Evolutionary conservation across 495 filamentous ascomycete genomes (phyloP).

Genomic region (Podospora anserina): DNA sequence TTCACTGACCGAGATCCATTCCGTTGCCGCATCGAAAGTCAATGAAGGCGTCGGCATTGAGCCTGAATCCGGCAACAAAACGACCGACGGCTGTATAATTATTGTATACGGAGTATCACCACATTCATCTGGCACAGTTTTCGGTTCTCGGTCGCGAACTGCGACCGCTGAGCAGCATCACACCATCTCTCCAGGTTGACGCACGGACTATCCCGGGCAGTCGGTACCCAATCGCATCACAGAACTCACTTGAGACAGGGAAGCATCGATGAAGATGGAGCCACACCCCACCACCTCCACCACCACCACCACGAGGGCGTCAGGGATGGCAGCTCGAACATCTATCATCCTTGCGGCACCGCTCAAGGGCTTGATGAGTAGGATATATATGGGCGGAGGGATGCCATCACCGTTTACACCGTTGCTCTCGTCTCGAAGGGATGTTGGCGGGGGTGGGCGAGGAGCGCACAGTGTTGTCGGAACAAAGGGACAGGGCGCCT

Average conservation of each 20-base stretch:
- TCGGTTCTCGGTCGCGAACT: neutral
- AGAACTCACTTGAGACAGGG: neutral
- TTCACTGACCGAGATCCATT: neutral
- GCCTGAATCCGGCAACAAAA: neutral
- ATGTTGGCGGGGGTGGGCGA: neutral
- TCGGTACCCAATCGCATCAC: neutral
- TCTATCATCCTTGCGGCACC: neutral
- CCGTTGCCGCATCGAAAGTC: neutral
- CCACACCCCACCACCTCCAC: neutral
- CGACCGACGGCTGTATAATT: neutral
- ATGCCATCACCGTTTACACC: neutral
- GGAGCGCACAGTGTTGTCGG: neutral
- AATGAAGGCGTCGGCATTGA: neutral
- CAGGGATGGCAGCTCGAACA: neutral
- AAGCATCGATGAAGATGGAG: neutral
- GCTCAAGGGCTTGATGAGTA: neutral
- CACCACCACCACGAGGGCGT: neutral
- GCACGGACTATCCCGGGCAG: neutral
- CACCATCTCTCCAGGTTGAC: neutral
- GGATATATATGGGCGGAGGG: neutral
- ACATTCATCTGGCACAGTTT: neutral
- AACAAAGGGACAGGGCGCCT: neutral
- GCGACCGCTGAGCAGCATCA: neutral
- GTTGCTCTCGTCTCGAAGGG: neutral
- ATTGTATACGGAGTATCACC: no score